These are phyloP conservation scores for Helicostylum pulchrum DNA, from an alignment of 192 early-diverging fungal genomes.

Conservation along the genomic window DNA sequence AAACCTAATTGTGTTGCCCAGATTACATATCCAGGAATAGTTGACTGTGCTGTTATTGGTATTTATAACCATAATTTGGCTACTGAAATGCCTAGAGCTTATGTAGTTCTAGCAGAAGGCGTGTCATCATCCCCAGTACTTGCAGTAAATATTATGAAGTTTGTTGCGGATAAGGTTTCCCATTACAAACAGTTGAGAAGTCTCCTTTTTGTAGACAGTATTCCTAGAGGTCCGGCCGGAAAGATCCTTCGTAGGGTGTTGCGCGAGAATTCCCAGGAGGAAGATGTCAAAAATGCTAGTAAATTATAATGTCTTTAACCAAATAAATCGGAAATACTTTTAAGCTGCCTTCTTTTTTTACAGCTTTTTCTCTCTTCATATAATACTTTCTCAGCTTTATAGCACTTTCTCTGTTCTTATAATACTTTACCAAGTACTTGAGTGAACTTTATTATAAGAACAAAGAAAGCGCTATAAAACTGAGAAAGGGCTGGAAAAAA, in stretches of 20 bases:
- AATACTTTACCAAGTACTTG: too few species aligned
- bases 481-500: too few species aligned
- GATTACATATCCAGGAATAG: conserved; percentile 60
- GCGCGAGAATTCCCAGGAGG: conserved; percentile 6
- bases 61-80: conserved; percentile 59
- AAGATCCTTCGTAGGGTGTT: conserved; percentile 68
- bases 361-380: too few species aligned
- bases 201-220: conserved; percentile 69
- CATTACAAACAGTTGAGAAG: conserved; percentile 77
- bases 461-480: too few species aligned
- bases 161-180: conserved; percentile 60
- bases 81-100: conserved; percentile 79
- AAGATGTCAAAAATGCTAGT: background rate
- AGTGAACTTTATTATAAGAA: too few species aligned
- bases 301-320: too few species aligned
- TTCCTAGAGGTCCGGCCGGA: conserved; percentile 78
- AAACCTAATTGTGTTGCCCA: background rate
- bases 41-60: conserved; percentile 69
- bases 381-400: too few species aligned
- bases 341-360: too few species aligned
- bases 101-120: conserved; percentile 57
- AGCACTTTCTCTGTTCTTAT: too few species aligned
- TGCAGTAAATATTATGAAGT: conserved; percentile 46
- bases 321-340: too few species aligned
- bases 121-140: conserved; percentile 19